A percentile compares a stretch with the other conserved stretches of the same genome.
Evolutionary conservation across 2,329 filamentous ascomycete species (phyloP).

Genomic region (Lachnum nothofagi): DNA sequence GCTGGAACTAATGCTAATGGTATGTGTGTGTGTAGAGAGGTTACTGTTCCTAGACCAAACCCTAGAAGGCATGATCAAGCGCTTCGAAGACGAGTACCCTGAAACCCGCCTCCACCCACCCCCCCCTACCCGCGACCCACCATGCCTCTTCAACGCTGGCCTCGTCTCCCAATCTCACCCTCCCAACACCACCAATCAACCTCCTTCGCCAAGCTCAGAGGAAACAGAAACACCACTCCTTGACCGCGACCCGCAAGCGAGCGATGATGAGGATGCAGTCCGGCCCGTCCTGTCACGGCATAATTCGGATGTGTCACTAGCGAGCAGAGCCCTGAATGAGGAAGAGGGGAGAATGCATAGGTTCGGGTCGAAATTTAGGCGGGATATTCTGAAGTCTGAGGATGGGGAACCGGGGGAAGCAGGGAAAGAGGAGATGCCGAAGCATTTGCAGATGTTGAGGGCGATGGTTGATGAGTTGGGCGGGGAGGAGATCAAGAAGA

Average conservation of each 20-base stretch:
- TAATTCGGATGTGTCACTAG: slow-evolving; percentile 63
- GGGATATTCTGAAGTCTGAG: slow-evolving; percentile 51
- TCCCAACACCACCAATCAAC: neutral
- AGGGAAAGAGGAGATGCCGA: slow-evolving; percentile 34
- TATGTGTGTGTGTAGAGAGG: no score
- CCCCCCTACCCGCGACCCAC: slow-evolving; percentile 12
- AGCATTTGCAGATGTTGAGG: slow-evolving; percentile 44
- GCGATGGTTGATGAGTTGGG: slow-evolving; percentile 59
- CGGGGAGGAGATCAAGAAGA: slow-evolving; percentile 51
- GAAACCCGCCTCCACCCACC: slow-evolving; percentile 58
- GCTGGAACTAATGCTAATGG: no score
- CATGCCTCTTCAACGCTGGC: slow-evolving; percentile 33
- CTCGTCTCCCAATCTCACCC: slow-evolving; percentile 13
- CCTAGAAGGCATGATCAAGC: slow-evolving; percentile 82
- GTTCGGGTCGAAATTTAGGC: slow-evolving; percentile 60
- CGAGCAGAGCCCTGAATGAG: slow-evolving; percentile 57
- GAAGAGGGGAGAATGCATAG: slow-evolving; percentile 69
- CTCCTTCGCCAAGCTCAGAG: neutral
- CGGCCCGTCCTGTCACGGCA: slow-evolving; percentile 48
- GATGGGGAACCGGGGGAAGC: slow-evolving; percentile 18
- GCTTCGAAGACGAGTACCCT: slow-evolving; percentile 94
- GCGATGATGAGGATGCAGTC: slow-evolving; percentile 38
- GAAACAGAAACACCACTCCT: no score
- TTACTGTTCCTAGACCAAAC: slow-evolving; percentile 88
- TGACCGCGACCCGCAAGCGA: slow-evolving; percentile 28